Base-by-base conservation (phyloP, 1,284 basidiomycete species). In the Moniliophthora roreri region DNA sequence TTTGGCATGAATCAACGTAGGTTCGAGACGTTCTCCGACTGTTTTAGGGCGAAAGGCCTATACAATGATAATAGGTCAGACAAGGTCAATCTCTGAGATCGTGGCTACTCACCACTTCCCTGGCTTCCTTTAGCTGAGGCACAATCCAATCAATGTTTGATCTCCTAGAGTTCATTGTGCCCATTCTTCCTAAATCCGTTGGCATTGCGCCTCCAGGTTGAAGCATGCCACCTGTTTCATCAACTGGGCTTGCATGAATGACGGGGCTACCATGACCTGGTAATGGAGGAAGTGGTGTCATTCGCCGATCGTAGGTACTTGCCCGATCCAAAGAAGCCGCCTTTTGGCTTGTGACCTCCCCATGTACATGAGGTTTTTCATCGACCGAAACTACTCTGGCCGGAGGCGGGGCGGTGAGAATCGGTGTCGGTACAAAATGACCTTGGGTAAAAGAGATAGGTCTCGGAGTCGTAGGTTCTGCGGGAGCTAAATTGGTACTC, bases 1-100 rank as follows among this genome's bases (percentile, higher is more conserved):
- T 6, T 57, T 60, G 0, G 81, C 81, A 13, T 67, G 63, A 0
- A 66, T 58, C 13, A 83, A 57, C 0, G 78, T 81, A 3, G 78
- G 75, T 8, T 67, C 46, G 8, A 82, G 61, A 2, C 80, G 72
- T 52, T 80, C 73, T 6, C 68, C 68, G 1, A 78, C 55, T 0
- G 72, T 78, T 42, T 55, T 68, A 7, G 65, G 64, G 21, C 65
- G 71, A 32, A 32, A 32, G 4, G 11, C 24, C 44, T 46, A 32
- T n/a, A 41, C 40, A 18, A 21, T 13, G 40, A 21, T 3, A n/a
- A 20, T 4, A 18, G 5, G 10, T 21, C 40, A 41, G 40, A 11
- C 18, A 41, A 5, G 40, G 6, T 51, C 4, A 44, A 21, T 16
- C 9, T 18, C 18, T 11, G 16, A 23, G 11, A 21, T 11, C 2